These are phyloP conservation scores for Beauveria medogensis DNA, from an alignment of 2,329 filamentous ascomycete genomes.

Conservation along the genomic window DNA sequence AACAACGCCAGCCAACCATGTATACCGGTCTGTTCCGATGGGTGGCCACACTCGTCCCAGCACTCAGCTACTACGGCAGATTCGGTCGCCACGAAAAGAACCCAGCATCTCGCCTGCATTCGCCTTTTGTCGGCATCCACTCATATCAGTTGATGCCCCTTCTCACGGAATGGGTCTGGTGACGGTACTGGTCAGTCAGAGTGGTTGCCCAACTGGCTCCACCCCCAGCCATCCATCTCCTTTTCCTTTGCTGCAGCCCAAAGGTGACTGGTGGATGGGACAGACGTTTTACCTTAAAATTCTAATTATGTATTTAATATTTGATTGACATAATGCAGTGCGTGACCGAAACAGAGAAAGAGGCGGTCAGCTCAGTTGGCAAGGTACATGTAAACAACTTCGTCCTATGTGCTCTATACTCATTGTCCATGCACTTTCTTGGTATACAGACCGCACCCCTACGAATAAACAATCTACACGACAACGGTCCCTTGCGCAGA, in stretches of 20 bases:
- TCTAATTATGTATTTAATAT: not conserved
- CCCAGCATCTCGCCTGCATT: not conserved
- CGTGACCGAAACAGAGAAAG: not conserved
- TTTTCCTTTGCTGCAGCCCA: not conserved
- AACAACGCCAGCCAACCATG: not conserved
- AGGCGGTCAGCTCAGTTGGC: slow-evolving; percentile 1
- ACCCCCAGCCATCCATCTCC: slow-evolving; percentile 12
- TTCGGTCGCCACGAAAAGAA: not conserved
- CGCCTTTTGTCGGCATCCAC: slow-evolving; percentile 1
- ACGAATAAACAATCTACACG: not conserved
- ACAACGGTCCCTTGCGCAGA: not conserved
- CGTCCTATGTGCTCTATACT: not conserved
- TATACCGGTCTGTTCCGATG: not conserved
- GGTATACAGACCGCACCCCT: not conserved
- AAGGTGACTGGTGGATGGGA: slow-evolving; percentile 1
- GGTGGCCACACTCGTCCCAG: not conserved
- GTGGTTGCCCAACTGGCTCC: slow-evolving; percentile 11
- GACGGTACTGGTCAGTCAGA: slow-evolving; percentile 9
- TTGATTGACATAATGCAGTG: not conserved
- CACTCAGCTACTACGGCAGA: not conserved
- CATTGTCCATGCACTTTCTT: not conserved
- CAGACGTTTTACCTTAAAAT: not conserved
- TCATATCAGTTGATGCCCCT: not conserved
- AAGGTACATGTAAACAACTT: not conserved
- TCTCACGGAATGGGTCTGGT: slow-evolving; percentile 6